Evolutionary conservation across 352 stramenopile genomes (phyloP), one percentile per base, ranked within the genome.

Genomic region (Phytophthora ramorum): DNA sequence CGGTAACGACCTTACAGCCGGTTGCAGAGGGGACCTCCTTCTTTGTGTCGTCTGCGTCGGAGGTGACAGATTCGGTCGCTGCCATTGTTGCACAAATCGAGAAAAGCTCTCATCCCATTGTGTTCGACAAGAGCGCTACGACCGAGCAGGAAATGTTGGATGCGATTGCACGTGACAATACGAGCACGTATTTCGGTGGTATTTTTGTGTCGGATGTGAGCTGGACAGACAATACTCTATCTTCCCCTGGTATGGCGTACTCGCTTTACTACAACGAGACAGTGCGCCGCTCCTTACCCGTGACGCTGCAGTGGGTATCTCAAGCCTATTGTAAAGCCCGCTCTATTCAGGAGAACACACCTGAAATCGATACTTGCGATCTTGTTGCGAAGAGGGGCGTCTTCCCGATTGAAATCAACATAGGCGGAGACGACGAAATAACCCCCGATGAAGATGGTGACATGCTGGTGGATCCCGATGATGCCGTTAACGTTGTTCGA

Each of bases 241-340:
- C 38, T 1, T 57, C 61, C 24, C 46, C 56, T 1, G 58, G 57
- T 19, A 65, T 77, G 7, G 57, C 78, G 12, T 92, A 85, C 30
- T 76, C 76, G 6, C 63, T 91, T 4, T 85, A 77, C 45, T 93
- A 93, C 68, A 93, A 93, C 63, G 63, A 88, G 46, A 89, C 64
- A 6, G 79, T 93, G 48, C 55, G 69, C 45, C 70, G 61, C 7
- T 87, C 85, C 3, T 67, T 93, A n/a, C 83, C 85, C 0, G 85
- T 92, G 19, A 73, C 75, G 17, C 28, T 93, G 14, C 62, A 91
- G 45, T 81, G 72, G 64, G 69, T 93, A n/a, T 75, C 81, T 0
- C 60, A 87, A 68, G 83, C 79, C 7, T 90, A 80, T 49, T 93
- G 85, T 56, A 73, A 81, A 28, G 65, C 61, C 8, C 57, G 73